A percentile compares a stretch with the other conserved stretches of the same genome.
Conservation (phyloP, 2,329 filamentous ascomycete species). For the Cladosporium sphaerospermum region DNA sequence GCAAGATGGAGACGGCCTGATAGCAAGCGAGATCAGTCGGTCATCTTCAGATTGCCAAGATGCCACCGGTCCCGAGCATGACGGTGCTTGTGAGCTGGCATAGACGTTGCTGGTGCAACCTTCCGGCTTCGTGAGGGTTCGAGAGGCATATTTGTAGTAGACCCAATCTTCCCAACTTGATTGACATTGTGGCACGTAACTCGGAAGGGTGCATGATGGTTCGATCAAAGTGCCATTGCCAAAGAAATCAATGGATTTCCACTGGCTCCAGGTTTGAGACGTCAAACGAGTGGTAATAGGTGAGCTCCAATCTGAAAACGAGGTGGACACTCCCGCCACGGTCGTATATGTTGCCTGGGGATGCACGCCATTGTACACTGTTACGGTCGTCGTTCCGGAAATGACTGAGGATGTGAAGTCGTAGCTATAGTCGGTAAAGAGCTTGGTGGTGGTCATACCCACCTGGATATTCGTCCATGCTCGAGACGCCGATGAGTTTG, state of each 20-base stretch:
- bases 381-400: background rate
- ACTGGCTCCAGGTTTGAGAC: background rate
- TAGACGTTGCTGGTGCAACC: background rate
- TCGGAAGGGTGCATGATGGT: background rate
- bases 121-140: background rate
- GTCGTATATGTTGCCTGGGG: background rate
- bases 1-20: background rate
- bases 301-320: background rate
- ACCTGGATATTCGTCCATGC: background rate
- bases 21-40: background rate
- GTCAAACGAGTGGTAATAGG: background rate
- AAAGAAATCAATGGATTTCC: background rate
- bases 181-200: background rate
- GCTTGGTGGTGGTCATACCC: background rate
- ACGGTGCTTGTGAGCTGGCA: background rate
- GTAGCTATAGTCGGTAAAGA: background rate
- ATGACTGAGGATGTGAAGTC: background rate
- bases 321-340: background rate
- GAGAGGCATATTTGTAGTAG: background rate
- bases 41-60: background rate
- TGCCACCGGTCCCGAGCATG: background rate
- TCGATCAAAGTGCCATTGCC: background rate
- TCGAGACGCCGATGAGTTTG: background rate
- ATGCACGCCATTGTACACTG: background rate
- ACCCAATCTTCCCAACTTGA: constrained; percentile 1